Conservation (phyloP, 2,329 filamentous ascomycete species). For the Talaromyces sp. region DNA sequence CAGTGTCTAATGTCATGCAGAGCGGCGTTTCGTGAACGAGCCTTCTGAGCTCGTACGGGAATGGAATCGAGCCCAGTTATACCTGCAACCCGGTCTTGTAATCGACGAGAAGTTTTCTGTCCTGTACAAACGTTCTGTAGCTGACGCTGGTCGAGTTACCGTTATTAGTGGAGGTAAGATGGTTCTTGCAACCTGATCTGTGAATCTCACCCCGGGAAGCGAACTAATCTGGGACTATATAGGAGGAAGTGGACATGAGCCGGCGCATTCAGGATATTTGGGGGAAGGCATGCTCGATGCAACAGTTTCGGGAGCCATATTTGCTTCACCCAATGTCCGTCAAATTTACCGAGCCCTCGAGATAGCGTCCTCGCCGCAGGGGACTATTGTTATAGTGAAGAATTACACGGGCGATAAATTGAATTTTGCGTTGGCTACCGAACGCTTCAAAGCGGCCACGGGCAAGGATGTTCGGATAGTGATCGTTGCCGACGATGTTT, state of each 20-base stretch:
- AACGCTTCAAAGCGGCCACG: not conserved
- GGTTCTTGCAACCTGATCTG: no score
- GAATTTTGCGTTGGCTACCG: slow-evolving; percentile 10
- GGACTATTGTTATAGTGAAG: slow-evolving; percentile 10
- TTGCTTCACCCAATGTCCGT: not conserved
- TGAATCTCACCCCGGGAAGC: no score
- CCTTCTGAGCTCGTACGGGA: not conserved
- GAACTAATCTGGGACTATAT: not conserved
- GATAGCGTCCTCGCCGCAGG: not conserved
- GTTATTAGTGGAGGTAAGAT: not conserved
- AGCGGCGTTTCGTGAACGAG: not conserved
- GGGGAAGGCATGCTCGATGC: slow-evolving; percentile 11
- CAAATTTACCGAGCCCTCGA: not conserved
- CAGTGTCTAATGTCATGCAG: not conserved
- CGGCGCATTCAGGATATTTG: slow-evolving; percentile 8
- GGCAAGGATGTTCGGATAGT: not conserved
- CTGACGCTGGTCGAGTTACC: not conserved
- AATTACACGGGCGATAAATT: slow-evolving; percentile 14
- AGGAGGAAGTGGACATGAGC: slow-evolving; percentile 13
- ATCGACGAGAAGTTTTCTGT: not conserved
- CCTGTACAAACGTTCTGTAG: not conserved
- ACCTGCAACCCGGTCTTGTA: not conserved
- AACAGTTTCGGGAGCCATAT: slow-evolving; percentile 5
- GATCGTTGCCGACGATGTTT: slow-evolving; percentile 54
- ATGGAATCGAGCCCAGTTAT: not conserved